Evolutionary conservation across 2,329 filamentous ascomycete genomes (phyloP), one percentile per base, ranked within the genome.

Genomic region (Clarireedia monteithiana): DNA sequence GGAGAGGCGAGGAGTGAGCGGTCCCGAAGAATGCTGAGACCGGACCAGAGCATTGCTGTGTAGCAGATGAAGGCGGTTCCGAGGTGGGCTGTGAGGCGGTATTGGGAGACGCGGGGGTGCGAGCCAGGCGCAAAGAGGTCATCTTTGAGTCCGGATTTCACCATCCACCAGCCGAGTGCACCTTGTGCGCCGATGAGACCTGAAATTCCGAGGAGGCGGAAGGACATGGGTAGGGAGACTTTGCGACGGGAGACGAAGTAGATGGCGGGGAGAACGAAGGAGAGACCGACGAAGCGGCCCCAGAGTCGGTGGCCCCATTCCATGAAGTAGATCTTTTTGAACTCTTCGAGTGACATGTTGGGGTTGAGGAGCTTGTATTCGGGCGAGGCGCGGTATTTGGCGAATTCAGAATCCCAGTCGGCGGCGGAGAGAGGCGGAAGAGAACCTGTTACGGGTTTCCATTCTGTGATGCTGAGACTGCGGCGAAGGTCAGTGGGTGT

Each of bases 241-340:
- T 83, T 83, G 62, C 87, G 83, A 45, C 87, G 84, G 20, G 86
- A 85, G 67, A 96, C 81, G 68, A 97, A 95, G 77, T 96, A 97
- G 55, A 86, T 73, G 6, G 92, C 89, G 1, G 94, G 94, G 1
- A 96, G 68, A 48, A 96, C 84, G 71, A 97, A 96, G 50, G 89
- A 87, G 60, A 97, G 72, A 58, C 94, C 94, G 57, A 99, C 89
- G 64, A 95, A 79, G 62, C 94, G 86, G 47, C 94, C 94, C 91
- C 94, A 97, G 55, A 96, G 79, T 30, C 94, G 84, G 72, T 99
- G 94, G 45, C 86, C 84, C 94, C 94, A 99, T 77, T 99, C 94
- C 94, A 97, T 97, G 72, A 88, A 99, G 80, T 97, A 99, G 63
- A 99, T 99, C 70, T 94, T 87, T 73, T 97, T 96, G 77, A 97